Base-by-base conservation (phyloP, 75 land plant species). In the Pseudotsuga menziesii region DNA sequence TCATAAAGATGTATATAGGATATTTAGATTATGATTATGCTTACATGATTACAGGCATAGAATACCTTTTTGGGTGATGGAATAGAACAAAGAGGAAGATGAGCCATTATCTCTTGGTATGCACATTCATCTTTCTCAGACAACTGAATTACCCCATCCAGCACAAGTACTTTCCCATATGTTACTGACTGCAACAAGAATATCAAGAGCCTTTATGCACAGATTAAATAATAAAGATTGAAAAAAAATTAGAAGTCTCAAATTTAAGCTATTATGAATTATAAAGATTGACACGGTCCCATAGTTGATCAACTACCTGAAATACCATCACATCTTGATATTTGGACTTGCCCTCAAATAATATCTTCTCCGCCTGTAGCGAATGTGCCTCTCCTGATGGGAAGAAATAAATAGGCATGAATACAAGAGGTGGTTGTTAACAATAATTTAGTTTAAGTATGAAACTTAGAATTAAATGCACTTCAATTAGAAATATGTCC, bases 31-130 rank as follows among this genome's bases (percentile, higher is more conserved):
- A 29, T 29, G 32, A 29, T 29, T 29, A 29, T 29, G 32, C 1
- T 0, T 29, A 29, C 32, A 29, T 29, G 32, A 29, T 29, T 29
- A 29, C 32, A 29, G 32, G 32, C 1, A 29, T 29, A 29, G 32
- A 29, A 29, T 29, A 59, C 75, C 57, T 36, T 87, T 83, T 86
- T 86, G 2, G 98, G 94, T 25, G 85, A 79, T 63, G 88, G 78
- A 77, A 95, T 93, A 13, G 96, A 95, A 82, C 98, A 95, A 78
- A 95, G 90, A 20, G 98, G 94, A 67, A 95, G 88, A 76, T 95
- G 98, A 55, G 94, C 82, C 32, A 95, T 91, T 96, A 93, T 95
- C 82, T 95, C 98, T 78, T 95, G 98, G 83, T 95, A 95, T n/a
- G 94, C 89, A 78, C 89, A 93, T 82, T 95, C 98, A 84, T 95